Evolutionary conservation across 768 basidiomycete species (phyloP).

Genomic region (Boletus rubescentipes): DNA sequence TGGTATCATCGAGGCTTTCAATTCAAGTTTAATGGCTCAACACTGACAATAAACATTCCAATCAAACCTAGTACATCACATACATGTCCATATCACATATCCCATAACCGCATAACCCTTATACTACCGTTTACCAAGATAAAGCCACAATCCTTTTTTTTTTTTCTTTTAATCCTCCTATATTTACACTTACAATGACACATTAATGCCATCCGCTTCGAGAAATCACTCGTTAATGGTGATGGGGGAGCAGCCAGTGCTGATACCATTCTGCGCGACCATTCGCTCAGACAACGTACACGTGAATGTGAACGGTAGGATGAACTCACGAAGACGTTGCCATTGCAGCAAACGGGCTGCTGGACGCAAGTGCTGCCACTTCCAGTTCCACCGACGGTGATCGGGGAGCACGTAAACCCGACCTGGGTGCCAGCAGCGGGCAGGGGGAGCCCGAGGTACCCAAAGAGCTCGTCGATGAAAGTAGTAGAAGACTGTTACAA

Average conservation of each 20-base stretch:
- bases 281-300: background rate
- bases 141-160: no score
- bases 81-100: background rate
- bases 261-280: background rate
- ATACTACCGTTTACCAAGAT: no score
- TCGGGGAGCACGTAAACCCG: background rate
- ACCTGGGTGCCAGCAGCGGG: background rate
- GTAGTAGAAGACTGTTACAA: background rate
- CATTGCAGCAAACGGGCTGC: constrained; percentile 2
- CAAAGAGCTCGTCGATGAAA: background rate
- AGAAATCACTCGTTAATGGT: background rate
- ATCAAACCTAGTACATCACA: background rate
- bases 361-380: background rate
- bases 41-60: background rate
- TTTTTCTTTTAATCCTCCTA: no score
- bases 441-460: background rate
- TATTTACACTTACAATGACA: background rate
- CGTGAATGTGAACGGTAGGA: background rate
- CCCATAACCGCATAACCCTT: no score
- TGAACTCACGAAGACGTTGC: background rate
- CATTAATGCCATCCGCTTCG: background rate
- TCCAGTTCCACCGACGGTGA: background rate
- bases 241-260: constrained; percentile 1
- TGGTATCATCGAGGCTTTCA: background rate
- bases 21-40: background rate